phyloP scores from a whole-genome alignment of 768 basidiomycete genomes.

The Imleria badia region DNA sequence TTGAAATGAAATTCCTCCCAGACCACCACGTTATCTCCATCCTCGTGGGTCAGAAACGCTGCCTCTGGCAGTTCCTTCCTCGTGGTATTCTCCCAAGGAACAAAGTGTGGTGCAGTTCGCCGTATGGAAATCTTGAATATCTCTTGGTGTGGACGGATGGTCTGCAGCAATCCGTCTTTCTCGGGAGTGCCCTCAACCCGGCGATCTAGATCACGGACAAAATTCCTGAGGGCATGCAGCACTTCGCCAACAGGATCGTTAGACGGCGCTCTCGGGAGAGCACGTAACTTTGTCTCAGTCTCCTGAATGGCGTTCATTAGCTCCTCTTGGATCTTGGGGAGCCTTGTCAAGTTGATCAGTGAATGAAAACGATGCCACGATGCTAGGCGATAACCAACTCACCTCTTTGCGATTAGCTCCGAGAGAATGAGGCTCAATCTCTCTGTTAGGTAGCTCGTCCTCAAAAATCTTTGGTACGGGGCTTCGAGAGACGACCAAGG shows the following conservation, averaged over 20 bases:
- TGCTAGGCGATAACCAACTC: slow-evolving; percentile 1
- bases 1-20: background rate
- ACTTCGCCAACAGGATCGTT: slow-evolving; percentile 59
- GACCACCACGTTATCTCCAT: slow-evolving; percentile 26
- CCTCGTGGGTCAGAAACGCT: slow-evolving; percentile 43
- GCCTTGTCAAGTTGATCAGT: slow-evolving; percentile 35
- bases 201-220: slow-evolving; percentile 42
- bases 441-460: slow-evolving; percentile 57
- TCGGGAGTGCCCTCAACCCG: slow-evolving; percentile 56
- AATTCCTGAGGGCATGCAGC: slow-evolving; percentile 44
- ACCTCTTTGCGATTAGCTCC: slow-evolving; percentile 63
- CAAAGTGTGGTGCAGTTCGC: slow-evolving; percentile 56
- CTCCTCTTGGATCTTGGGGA: slow-evolving; percentile 63
- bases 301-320: slow-evolving; percentile 44
- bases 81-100: slow-evolving; percentile 41
- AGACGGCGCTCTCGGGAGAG: slow-evolving; percentile 53
- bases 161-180: slow-evolving; percentile 53
- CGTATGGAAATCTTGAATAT: slow-evolving; percentile 49
- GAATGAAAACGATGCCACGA: background rate
- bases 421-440: slow-evolving; percentile 61
- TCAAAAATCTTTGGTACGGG: slow-evolving; percentile 49
- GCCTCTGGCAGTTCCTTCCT: slow-evolving; percentile 6
- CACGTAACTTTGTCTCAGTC: slow-evolving; percentile 33
- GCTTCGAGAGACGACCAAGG: slow-evolving; percentile 58
- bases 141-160: slow-evolving; percentile 49